These are phyloP conservation scores for Hymenoscyphus scutula DNA, from an alignment of 2,329 filamentous ascomycete genomes.

Conservation along the genomic window DNA sequence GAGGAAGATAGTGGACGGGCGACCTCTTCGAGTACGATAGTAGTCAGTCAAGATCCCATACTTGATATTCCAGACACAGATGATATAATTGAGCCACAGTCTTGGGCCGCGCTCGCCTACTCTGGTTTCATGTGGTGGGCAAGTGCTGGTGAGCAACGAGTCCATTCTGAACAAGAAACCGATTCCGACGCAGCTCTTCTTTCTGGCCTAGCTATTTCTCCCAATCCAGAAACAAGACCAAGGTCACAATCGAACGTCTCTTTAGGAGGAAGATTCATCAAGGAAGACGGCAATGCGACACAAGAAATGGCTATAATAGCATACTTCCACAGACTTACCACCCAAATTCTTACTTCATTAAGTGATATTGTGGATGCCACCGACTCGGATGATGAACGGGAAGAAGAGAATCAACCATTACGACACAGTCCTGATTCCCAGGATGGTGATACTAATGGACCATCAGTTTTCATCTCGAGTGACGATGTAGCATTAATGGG, in stretches of 20 bases:
- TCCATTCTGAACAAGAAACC: constrained; percentile 60
- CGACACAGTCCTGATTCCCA: constrained; percentile 56
- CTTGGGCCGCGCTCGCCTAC: constrained; percentile 74
- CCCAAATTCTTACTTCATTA: constrained; percentile 60
- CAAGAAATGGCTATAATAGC: constrained; percentile 70
- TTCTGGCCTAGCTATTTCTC: constrained; percentile 47
- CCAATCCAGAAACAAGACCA: constrained; percentile 24
- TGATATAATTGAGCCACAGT: constrained; percentile 58
- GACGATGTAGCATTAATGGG: constrained; percentile 70
- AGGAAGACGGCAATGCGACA: constrained; percentile 41
- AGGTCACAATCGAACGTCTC: constrained; percentile 42
- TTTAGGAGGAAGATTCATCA: constrained; percentile 23
- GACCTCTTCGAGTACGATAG: constrained; percentile 26
- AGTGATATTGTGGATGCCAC: constrained; percentile 56
- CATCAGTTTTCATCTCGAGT: constrained; percentile 53
- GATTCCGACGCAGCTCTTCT: constrained; percentile 54
- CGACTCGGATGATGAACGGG: constrained; percentile 37
- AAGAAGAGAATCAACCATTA: constrained; percentile 40
- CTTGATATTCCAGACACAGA: constrained; percentile 50
- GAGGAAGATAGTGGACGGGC: constrained; percentile 28
- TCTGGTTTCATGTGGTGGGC: constrained; percentile 89
- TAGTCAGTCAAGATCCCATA: constrained; percentile 39
- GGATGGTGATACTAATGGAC: constrained; percentile 29
- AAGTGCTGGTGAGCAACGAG: constrained; percentile 70
- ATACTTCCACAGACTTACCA: constrained; percentile 77